Percentiles rank a stretch among this genome's conserved stretches.
Evolutionary conservation across 2,329 filamentous ascomycete species (phyloP).

Genomic region (Fusarium nanum): DNA sequence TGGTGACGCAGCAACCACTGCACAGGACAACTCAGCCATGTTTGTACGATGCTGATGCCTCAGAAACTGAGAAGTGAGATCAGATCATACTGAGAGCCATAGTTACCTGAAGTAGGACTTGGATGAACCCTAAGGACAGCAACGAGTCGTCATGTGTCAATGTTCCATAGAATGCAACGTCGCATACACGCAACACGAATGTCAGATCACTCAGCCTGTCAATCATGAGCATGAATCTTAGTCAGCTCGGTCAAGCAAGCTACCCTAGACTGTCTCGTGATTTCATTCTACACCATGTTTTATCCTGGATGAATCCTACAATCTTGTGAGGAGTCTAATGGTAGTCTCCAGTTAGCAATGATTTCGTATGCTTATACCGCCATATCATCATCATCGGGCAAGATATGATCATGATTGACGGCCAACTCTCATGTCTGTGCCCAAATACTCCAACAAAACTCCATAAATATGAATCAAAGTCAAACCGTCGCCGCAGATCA

Average conservation of each 20-base stretch:
- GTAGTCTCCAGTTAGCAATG: rapidly evolving
- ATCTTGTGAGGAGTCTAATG: not conserved
- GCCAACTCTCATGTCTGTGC: not conserved
- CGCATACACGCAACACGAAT: slow-evolving; percentile 15
- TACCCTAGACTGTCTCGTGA: slow-evolving; percentile 23
- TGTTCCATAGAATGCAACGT: slow-evolving; percentile 34
- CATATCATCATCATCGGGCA: not conserved
- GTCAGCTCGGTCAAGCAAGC: not conserved
- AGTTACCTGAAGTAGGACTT: not conserved
- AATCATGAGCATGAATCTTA: slow-evolving; percentile 11
- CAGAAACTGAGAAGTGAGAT: not conserved
- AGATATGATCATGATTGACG: not conserved
- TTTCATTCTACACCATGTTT: not conserved
- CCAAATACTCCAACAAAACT: not conserved
- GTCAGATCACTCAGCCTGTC: slow-evolving; percentile 9
- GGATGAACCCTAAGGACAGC: slow-evolving; percentile 1
- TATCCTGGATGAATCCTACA: not conserved
- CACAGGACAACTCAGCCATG: not conserved
- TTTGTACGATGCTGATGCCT: not conserved
- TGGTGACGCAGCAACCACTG: not conserved
- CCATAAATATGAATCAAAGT: not conserved
- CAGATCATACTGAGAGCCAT: slow-evolving; percentile 16
- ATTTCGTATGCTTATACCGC: not conserved
- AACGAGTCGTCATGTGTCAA: slow-evolving; percentile 27
- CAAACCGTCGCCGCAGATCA: slow-evolving; percentile 11